Percentiles rank a stretch among this genome's conserved stretches.
phyloP scores from a whole-genome alignment of 108 stramenopile genomes.

The Cafeteria roenbergensis region DNA sequence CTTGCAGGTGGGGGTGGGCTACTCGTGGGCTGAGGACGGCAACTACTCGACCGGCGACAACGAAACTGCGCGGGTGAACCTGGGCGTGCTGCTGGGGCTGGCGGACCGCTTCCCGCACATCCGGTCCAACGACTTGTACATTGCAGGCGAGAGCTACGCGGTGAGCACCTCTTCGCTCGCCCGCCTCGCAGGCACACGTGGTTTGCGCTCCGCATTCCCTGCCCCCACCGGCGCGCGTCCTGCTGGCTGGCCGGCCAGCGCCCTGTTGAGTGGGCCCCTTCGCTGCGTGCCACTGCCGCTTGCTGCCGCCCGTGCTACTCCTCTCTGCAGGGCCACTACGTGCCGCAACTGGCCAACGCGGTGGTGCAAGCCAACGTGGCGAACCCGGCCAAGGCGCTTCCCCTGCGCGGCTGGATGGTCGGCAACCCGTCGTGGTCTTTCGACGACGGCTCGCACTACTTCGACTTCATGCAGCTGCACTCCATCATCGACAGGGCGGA shows the following conservation, averaged over 20 bases:
- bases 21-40: not conserved
- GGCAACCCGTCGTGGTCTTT: not conserved
- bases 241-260: too few relatives aligned
- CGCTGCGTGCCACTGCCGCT: too few relatives aligned
- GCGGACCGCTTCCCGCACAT: not conserved
- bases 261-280: too few relatives aligned
- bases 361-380: not conserved
- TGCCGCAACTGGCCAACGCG: not conserved
- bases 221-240: too few relatives aligned
- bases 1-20: not conserved
- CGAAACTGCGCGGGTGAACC: not conserved
- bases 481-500: not conserved
- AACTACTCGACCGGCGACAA: not conserved
- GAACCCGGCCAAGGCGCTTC: not conserved
- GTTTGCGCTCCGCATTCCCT: too few relatives aligned
- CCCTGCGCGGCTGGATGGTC: not conserved
- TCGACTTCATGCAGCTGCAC: not conserved
- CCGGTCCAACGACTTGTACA: not conserved
- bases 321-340: too few relatives aligned
- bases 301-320: too few relatives aligned
- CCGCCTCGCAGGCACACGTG: too few relatives aligned
- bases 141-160: not conserved
- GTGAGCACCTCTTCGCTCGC: too few relatives aligned
- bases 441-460: not conserved
- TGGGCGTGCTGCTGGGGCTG: not conserved